Percentiles rank a stretch among this genome's conserved stretches.
phyloP scores from a whole-genome alignment of 2,329 filamentous ascomycete genomes.

The Arachnomyces sp. region DNA sequence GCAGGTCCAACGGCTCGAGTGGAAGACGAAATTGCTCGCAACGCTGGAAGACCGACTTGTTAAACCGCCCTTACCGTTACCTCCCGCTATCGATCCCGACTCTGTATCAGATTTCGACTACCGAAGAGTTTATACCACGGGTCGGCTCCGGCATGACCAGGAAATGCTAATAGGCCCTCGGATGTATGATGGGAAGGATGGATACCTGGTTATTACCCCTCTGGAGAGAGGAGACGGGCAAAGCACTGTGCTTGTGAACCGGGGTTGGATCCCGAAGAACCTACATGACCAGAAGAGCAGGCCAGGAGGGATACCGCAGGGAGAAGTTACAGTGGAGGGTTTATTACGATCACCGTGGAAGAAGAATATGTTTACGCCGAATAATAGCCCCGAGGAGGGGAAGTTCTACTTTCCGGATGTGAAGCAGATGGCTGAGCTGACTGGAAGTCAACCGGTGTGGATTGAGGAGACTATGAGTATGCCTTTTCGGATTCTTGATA shows the following conservation, averaged over 20 bases:
- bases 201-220: constrained; percentile 86
- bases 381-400: constrained; percentile 72
- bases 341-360: constrained; percentile 84
- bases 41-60: constrained; percentile 88
- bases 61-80: constrained; percentile 75
- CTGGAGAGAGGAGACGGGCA: constrained; percentile 59
- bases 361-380: constrained; percentile 96
- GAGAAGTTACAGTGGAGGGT: constrained; percentile 72
- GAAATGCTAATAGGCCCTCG: constrained; percentile 96
- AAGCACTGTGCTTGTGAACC: constrained; percentile 74
- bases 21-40: constrained; percentile 90
- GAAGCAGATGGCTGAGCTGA: constrained; percentile 75
- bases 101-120: constrained; percentile 88
- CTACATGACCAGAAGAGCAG: constrained; percentile 58
- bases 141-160: constrained; percentile 72
- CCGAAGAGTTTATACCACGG: constrained; percentile 68
- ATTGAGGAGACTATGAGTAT: constrained; percentile 91
- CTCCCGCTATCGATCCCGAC: constrained; percentile 71
- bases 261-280: constrained; percentile 85
- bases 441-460: constrained; percentile 83
- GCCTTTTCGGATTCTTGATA: constrained; percentile 11
- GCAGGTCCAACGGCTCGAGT: constrained; percentile 87
- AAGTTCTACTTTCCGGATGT: constrained; percentile 97
- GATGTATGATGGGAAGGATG: constrained; percentile 80
- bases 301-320: constrained; percentile 57